These are phyloP conservation scores for Rhodocollybia butyracea DNA, from an alignment of 768 basidiomycete genomes.

Conservation along the genomic window DNA sequence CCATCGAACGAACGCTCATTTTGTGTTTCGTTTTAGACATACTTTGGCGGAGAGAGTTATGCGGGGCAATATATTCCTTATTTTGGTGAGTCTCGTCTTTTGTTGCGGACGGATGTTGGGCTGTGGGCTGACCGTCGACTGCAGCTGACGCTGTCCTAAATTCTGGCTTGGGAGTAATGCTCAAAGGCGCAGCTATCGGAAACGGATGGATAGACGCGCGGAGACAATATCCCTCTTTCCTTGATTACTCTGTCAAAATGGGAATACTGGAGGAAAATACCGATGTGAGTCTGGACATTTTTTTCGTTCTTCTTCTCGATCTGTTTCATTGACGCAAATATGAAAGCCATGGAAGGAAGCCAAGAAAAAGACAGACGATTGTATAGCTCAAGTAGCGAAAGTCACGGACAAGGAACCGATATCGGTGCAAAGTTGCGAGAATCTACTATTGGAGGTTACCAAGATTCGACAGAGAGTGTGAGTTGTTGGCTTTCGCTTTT, in stretches of 20 bases:
- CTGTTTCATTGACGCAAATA: background rate
- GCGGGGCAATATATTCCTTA: constrained; percentile 98
- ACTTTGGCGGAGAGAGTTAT: constrained; percentile 93
- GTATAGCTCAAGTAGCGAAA: constrained; percentile 43
- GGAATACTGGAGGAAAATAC: constrained; percentile 73
- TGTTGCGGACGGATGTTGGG: too few relatives aligned
- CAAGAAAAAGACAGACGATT: constrained; percentile 56
- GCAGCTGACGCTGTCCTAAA: constrained; percentile 75
- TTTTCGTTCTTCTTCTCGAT: constrained; percentile 4
- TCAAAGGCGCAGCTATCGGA: constrained; percentile 86
- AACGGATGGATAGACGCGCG: constrained; percentile 97
- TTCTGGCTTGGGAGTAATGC: constrained; percentile 53
- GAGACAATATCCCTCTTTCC: constrained; percentile 84
- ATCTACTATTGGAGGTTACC: constrained; percentile 46
- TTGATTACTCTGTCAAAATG: constrained; percentile 80
- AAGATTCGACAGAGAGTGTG: constrained; percentile 38
- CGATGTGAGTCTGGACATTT: constrained; percentile 40
- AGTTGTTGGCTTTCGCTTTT: constrained; percentile 1
- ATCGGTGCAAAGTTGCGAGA: constrained; percentile 53
- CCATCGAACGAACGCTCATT: background rate
- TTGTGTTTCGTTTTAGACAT: constrained; percentile 59
- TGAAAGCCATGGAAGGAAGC: constrained; percentile 58
- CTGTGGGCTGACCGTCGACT: background rate
- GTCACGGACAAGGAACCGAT: constrained; percentile 55
- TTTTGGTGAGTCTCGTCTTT: constrained; percentile 55